A percentile compares a stretch with the other conserved stretches of the same genome.
phyloP scores from a whole-genome alignment of 2,329 filamentous ascomycete genomes.

The Diaporthe velutina region DNA sequence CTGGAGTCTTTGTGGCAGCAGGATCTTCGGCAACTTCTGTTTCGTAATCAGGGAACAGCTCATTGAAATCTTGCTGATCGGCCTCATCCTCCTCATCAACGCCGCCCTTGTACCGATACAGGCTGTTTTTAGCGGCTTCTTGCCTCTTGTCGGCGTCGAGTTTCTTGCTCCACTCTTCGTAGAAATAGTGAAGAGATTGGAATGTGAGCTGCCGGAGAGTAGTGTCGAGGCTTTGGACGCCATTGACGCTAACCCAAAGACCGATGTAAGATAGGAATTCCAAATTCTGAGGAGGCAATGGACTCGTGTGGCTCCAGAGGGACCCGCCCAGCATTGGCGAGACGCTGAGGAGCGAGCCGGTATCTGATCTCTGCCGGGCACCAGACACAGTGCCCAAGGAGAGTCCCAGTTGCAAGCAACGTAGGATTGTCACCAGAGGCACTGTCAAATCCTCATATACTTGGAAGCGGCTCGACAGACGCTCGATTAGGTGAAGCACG shows the following conservation, averaged over 20 bases:
- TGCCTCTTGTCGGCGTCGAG: conserved; percentile 82
- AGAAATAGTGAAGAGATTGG: conserved; percentile 78
- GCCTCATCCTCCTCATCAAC: conserved; percentile 81
- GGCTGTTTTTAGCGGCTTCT: conserved; percentile 78
- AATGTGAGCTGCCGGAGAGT: conserved; percentile 69
- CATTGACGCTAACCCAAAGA: conserved; percentile 61
- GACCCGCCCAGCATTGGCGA: conserved; percentile 70
- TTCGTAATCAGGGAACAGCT: conserved; percentile 85
- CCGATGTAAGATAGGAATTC: conserved; percentile 66
- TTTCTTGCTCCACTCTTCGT: conserved; percentile 83
- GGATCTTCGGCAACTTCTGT: conserved; percentile 59
- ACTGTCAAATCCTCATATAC: conserved; percentile 88
- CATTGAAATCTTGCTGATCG: conserved; percentile 80
- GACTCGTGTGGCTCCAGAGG: conserved; percentile 46
- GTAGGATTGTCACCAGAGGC: conserved; percentile 83
- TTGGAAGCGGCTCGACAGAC: conserved; percentile 78
- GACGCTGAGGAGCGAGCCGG: conserved; percentile 54
- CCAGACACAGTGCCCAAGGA: conserved; percentile 60
- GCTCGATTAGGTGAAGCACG: conserved; percentile 76
- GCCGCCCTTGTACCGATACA: conserved; percentile 88
- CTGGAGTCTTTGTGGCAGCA: conserved; percentile 47
- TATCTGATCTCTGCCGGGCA: conserved; percentile 31
- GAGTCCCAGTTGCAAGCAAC: conserved; percentile 82
- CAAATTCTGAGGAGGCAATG: conserved; percentile 51
- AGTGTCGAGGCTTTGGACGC: conserved; percentile 54